A percentile compares a stretch with the other conserved stretches of the same genome.
phyloP scores from a whole-genome alignment of 495 filamentous ascomycete genomes.

The Penicillium fimorum region DNA sequence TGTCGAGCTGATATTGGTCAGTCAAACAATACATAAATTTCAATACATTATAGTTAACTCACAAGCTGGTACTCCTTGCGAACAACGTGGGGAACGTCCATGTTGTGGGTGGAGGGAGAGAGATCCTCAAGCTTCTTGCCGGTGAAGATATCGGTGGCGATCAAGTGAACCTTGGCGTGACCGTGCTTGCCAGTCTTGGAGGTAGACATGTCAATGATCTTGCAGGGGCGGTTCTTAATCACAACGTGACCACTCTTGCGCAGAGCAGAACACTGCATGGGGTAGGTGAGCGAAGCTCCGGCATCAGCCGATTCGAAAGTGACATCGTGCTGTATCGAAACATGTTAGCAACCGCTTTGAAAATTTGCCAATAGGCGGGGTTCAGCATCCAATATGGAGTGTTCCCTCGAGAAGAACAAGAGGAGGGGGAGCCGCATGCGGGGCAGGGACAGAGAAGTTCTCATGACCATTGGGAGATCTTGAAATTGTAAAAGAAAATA shows the following conservation, averaged over 20 bases:
- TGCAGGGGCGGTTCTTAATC: slow-evolving; percentile 98
- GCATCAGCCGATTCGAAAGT: slow-evolving; percentile 91
- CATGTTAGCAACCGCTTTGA: slow-evolving; percentile 9
- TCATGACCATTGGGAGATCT: slow-evolving; percentile 13
- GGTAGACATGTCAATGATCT: slow-evolving; percentile 99
- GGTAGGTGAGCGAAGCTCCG: slow-evolving; percentile 89
- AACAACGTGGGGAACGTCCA: slow-evolving; percentile 93
- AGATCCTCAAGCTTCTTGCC: slow-evolving; percentile 99
- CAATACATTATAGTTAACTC: slow-evolving; percentile 38
- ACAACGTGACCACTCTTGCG: slow-evolving; percentile 98
- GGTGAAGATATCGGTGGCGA: slow-evolving; percentile 98
- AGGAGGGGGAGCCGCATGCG: slow-evolving; percentile 38
- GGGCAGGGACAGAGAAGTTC: slow-evolving; percentile 26
- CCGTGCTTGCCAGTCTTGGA: slow-evolving; percentile 99
- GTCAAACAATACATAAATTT: not conserved
- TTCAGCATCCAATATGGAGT: slow-evolving; percentile 11
- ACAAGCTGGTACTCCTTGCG: slow-evolving; percentile 93
- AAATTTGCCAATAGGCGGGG: slow-evolving; percentile 1
- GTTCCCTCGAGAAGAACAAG: slow-evolving; percentile 22
- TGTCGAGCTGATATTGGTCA: slow-evolving; percentile 61
- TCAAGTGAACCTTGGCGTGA: slow-evolving; percentile 98
- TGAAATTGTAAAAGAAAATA: slow-evolving; percentile 5
- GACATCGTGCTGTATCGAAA: slow-evolving; percentile 68
- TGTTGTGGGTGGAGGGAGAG: slow-evolving; percentile 99
- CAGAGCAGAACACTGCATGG: slow-evolving; percentile 99